Percentiles rank a stretch among this genome's conserved stretches.
Evolutionary conservation across 345 rosid genomes (phyloP).

Genomic region (Eucalyptus tenuipes): DNA sequence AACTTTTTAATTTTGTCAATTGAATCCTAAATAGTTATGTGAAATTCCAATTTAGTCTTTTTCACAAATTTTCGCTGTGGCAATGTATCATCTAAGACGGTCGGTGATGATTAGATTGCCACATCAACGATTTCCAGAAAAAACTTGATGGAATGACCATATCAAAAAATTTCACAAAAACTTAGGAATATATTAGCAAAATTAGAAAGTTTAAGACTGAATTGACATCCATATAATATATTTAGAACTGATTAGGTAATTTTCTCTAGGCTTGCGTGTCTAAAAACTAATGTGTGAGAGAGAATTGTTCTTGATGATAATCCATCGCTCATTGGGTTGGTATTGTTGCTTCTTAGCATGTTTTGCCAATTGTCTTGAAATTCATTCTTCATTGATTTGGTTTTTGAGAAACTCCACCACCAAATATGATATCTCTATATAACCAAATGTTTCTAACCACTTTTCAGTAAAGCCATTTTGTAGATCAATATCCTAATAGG

Average conservation of each 20-base stretch:
- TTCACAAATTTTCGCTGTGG: neutral
- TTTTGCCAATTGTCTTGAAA: neutral
- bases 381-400: neutral
- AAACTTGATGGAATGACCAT: no score
- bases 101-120: no score
- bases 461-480: neutral
- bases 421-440: neutral
- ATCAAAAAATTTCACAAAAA: no score
- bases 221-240: no score
- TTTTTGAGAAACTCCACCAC: neutral
- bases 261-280: no score
- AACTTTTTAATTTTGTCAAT: fast-evolving
- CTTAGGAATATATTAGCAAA: no score
- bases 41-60: neutral
- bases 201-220: no score
- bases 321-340: neutral
- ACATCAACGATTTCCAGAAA: neutral
- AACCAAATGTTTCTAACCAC: neutral
- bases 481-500: neutral
- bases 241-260: no score
- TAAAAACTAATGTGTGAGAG: neutral
- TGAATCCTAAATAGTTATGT: fast-evolving
- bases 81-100: neutral
- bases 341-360: neutral
- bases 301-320: neutral